phyloP scores from a whole-genome alignment of 768 basidiomycete genomes.

The Cystobasidium ongulense region DNA sequence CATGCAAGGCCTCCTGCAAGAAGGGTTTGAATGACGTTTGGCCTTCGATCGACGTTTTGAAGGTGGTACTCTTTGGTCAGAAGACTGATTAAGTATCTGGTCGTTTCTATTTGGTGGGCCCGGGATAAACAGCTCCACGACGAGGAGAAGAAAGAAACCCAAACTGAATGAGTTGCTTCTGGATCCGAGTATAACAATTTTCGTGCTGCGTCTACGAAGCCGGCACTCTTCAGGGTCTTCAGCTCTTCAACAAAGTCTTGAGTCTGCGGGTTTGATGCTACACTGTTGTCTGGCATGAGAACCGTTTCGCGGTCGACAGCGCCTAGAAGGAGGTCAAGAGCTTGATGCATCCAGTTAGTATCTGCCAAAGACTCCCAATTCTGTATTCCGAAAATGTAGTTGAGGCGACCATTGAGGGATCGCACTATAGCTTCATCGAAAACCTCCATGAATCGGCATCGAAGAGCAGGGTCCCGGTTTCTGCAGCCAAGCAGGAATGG shows the following conservation, averaged over 20 bases:
- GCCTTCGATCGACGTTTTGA: conserved; percentile 75
- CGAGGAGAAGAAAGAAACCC: conserved; percentile 78
- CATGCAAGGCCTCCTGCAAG: conserved; percentile 78
- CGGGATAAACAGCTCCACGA: conserved; percentile 77
- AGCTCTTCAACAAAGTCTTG: conserved; percentile 32
- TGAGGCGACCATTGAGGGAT: conserved; percentile 68
- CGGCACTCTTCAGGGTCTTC: conserved; percentile 43
- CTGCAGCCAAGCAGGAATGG: conserved; percentile 88
- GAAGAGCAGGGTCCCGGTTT: conserved; percentile 65
- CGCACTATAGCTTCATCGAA: conserved; percentile 81
- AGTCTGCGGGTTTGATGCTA: conserved; percentile 42
- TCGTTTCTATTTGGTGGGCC: conserved; percentile 78
- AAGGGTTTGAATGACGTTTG: conserved; percentile 85
- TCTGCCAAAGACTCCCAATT: conserved; percentile 89
- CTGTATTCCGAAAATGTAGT: conserved; percentile 84
- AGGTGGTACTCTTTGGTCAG: conserved; percentile 89
- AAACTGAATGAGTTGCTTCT: conserved; percentile 66
- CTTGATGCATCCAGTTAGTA: conserved; percentile 87
- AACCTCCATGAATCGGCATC: conserved; percentile 79
- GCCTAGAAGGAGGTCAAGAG: conserved; percentile 80
- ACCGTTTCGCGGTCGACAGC: conserved; percentile 48
- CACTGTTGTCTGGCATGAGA: conserved; percentile 44
- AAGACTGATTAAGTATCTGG: conserved; percentile 77
- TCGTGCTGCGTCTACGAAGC: conserved; percentile 67
- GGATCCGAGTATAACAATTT: conserved; percentile 74